A percentile compares a stretch with the other conserved stretches of the same genome.
phyloP scores from a whole-genome alignment of 2,329 filamentous ascomycete species.

The Thelonectria discophora region DNA sequence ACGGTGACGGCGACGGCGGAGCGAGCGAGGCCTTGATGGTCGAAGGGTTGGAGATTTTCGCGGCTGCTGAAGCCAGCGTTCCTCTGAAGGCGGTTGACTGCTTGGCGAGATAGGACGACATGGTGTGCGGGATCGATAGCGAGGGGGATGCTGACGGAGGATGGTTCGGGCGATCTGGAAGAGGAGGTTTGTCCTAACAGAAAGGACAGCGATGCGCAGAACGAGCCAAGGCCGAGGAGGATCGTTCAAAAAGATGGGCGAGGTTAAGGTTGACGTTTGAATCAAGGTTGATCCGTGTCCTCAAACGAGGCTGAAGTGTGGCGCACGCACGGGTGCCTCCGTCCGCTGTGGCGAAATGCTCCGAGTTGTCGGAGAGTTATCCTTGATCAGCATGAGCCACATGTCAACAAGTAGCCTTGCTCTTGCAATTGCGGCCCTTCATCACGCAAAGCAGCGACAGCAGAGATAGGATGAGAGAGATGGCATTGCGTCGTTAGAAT shows the following conservation, averaged over 20 bases:
- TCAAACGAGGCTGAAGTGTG: conserved; percentile 35
- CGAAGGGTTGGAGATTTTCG: conserved; percentile 65
- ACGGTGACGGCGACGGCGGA: conserved; percentile 71
- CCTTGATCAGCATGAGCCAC: neutral
- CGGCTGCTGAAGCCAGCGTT: conserved; percentile 69
- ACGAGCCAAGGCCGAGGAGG: conserved; percentile 22
- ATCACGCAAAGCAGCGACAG: neutral
- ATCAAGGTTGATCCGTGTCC: conserved; percentile 38
- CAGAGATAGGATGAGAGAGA: conserved; percentile 1
- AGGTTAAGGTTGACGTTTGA: conserved; percentile 27
- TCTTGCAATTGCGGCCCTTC: neutral
- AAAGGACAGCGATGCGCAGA: conserved; percentile 21
- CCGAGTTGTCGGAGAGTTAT: neutral
- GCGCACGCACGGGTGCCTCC: conserved; percentile 24
- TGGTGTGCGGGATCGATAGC: conserved; percentile 46
- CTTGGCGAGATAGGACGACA: conserved; percentile 71
- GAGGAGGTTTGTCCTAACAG: neutral
- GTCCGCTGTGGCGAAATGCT: conserved; percentile 7
- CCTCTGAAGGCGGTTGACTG: conserved; percentile 71
- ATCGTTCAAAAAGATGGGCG: conserved; percentile 11
- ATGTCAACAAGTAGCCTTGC: neutral
- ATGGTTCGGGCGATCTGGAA: conserved; percentile 9
- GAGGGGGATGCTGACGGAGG: conserved; percentile 26
- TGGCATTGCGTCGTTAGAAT: conserved; percentile 23
- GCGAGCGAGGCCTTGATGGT: conserved; percentile 55